phyloP scores from a whole-genome alignment of 2,329 filamentous ascomycete species.

The Didymella lethalis region DNA sequence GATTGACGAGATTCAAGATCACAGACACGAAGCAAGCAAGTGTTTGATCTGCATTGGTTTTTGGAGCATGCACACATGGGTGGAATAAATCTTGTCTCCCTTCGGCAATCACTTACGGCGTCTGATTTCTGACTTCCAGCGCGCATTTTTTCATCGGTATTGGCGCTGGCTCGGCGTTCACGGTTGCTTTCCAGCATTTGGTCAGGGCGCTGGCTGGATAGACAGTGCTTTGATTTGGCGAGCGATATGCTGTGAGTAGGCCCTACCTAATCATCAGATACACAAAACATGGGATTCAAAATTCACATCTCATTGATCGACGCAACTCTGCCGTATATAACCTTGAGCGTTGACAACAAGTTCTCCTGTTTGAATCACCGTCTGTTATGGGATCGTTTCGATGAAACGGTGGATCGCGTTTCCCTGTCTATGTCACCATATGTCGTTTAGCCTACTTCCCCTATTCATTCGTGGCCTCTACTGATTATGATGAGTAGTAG shows the following conservation, averaged over 20 bases:
- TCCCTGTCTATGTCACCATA: too few species aligned
- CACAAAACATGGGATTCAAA: background rate
- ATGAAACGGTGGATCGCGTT: too few species aligned
- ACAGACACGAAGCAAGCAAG: slow-evolving; percentile 6
- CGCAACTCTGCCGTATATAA: background rate
- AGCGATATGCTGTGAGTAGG: background rate
- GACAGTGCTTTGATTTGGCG: background rate
- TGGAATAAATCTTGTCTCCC: slow-evolving; percentile 4
- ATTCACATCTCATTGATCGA: too few species aligned
- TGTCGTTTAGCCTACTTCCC: too few species aligned
- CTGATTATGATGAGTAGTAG: too few species aligned
- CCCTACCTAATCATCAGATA: background rate
- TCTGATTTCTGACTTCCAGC: slow-evolving; percentile 11
- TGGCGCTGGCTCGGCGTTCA: slow-evolving; percentile 11
- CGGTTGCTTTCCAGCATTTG: slow-evolving; percentile 3
- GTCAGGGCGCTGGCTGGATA: slow-evolving; percentile 8
- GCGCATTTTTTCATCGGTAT: slow-evolving; percentile 3
- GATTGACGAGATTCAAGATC: slow-evolving; percentile 1
- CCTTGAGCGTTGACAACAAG: background rate
- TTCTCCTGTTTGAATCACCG: background rate
- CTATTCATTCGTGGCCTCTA: too few species aligned
- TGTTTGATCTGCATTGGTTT: slow-evolving; percentile 2
- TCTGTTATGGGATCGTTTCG: slow-evolving; percentile 10
- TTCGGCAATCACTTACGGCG: slow-evolving; percentile 6
- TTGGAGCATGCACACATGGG: slow-evolving; percentile 13